These are phyloP conservation scores for Cystobasidiopsis lactophilus DNA, from an alignment of 768 basidiomycete species.

Conservation along the genomic window DNA sequence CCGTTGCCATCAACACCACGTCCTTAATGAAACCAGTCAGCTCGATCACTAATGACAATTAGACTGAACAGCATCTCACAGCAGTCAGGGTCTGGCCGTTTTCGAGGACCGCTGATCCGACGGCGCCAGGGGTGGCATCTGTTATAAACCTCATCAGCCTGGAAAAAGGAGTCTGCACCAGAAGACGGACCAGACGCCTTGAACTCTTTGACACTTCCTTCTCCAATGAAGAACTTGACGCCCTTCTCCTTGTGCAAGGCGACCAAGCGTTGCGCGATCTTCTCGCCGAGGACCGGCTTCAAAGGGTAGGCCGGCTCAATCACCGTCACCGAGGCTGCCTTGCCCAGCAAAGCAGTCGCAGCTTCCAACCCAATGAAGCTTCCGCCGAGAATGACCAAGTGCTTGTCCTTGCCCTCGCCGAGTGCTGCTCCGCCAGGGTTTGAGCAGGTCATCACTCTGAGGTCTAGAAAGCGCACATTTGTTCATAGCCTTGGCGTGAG, in stretches of 20 bases:
- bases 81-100: slow-evolving; percentile 8
- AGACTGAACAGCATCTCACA: neutral
- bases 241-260: slow-evolving; percentile 66
- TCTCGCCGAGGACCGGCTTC: slow-evolving; percentile 53
- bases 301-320: slow-evolving; percentile 73
- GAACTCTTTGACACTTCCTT: neutral
- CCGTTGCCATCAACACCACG: slow-evolving; percentile 4
- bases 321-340: slow-evolving; percentile 47
- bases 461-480: neutral
- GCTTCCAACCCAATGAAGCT: slow-evolving; percentile 86
- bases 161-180: slow-evolving; percentile 34
- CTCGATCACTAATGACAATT: too few relatives aligned
- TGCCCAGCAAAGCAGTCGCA: slow-evolving; percentile 48
- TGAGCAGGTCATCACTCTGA: neutral
- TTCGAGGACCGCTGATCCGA: slow-evolving; percentile 8
- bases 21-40: too few relatives aligned
- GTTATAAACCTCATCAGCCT: slow-evolving; percentile 38
- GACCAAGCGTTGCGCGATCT: slow-evolving; percentile 52
- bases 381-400: slow-evolving; percentile 35
- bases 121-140: slow-evolving; percentile 2
- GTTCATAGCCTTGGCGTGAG: slow-evolving; percentile 37
- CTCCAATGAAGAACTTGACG: slow-evolving; percentile 44
- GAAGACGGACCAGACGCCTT: neutral
- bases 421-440: neutral
- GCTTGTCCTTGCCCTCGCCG: slow-evolving; percentile 5